Conservation (phyloP, 441 rosid genomes). For the Metrosideros polymorpha region DNA sequence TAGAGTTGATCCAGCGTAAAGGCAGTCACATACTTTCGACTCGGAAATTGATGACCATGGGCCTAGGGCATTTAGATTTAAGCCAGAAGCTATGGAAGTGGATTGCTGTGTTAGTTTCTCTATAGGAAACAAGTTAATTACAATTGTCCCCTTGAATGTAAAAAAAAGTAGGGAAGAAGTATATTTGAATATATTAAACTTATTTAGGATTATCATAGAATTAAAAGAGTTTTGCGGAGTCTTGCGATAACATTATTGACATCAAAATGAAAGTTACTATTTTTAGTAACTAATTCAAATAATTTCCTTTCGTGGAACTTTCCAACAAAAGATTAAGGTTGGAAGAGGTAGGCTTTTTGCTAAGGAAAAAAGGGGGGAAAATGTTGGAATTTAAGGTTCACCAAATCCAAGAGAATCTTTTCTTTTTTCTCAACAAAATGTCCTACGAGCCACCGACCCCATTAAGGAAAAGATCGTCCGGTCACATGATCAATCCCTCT, state of each 20-base stretch:
- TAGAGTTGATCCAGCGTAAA: too few relatives aligned
- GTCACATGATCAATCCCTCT: neutral
- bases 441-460: neutral
- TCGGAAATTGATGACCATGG: neutral
- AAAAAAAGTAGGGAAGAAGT: neutral
- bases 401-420: neutral
- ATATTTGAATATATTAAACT: neutral
- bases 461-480: neutral
- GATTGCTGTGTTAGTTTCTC: neutral
- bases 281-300: neutral
- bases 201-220: neutral
- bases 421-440: neutral
- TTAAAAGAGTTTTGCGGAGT: neutral
- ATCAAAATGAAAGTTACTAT: neutral
- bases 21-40: too few relatives aligned
- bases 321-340: neutral
- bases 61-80: neutral
- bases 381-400: neutral
- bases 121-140: neutral
- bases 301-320: neutral
- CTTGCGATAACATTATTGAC: neutral
- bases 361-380: neutral
- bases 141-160: rapidly evolving
- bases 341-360: neutral
- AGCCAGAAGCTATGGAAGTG: neutral